Conservation (phyloP, 768 basidiomycete species). For the Panaeolus papilionaceus region DNA sequence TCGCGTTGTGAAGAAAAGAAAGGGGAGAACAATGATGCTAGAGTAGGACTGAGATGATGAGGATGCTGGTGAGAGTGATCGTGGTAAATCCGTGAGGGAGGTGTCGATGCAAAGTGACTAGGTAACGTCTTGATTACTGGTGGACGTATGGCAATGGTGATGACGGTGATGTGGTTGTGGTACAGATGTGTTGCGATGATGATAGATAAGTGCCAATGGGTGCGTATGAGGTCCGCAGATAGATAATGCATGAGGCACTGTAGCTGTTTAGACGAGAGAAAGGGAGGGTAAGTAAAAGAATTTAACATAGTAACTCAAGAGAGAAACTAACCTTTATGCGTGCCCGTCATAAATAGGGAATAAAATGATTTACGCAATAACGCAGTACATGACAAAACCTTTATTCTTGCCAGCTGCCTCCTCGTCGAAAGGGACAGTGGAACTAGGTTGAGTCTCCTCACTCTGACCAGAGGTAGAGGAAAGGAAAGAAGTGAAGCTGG, state of each 20-base stretch:
- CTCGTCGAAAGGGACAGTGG: not conserved
- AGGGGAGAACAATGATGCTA: slow-evolving; percentile 2
- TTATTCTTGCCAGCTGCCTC: not conserved
- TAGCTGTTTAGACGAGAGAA: not conserved
- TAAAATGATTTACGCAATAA: slow-evolving; percentile 11
- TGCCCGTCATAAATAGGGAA: not conserved
- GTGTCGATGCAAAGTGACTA: not conserved
- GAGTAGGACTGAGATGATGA: not conserved
- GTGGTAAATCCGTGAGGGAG: not conserved
- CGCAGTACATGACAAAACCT: not conserved
- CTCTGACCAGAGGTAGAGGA: not conserved
- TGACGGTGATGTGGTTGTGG: not conserved
- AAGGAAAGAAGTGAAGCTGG: slow-evolving; percentile 8
- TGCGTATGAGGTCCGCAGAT: not conserved
- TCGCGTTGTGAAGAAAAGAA: not conserved
- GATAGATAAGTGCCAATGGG: not conserved
- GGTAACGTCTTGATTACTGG: not conserved
- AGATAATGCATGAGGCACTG: not conserved
- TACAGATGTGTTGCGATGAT: not conserved
- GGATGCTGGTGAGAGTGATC: not conserved
- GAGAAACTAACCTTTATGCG: not conserved
- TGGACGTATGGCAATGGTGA: not conserved
- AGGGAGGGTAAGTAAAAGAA: not conserved
- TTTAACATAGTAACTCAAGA: not conserved
- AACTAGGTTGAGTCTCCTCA: not conserved